Evolutionary conservation across 345 rosid genomes (phyloP).

Genomic region (Murraya koenigii): DNA sequence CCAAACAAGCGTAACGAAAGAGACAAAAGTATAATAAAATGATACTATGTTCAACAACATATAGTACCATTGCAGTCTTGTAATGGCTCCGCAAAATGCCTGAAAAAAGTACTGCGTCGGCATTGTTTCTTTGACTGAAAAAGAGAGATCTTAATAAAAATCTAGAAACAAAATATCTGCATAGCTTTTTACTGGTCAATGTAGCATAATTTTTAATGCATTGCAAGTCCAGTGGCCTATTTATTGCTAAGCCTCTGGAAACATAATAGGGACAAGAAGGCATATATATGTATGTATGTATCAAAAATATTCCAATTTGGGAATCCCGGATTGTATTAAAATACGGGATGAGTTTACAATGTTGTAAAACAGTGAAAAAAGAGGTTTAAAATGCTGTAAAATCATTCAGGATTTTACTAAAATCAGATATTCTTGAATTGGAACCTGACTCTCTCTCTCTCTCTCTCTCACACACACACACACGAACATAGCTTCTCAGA

Average conservation of each 20-base stretch:
- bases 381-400: too few relatives aligned
- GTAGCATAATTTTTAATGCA: background rate
- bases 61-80: constrained; percentile 85
- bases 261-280: background rate
- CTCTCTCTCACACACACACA: too few relatives aligned
- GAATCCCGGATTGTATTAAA: too few relatives aligned
- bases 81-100: constrained; percentile 85
- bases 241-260: background rate
- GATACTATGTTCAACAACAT: background rate
- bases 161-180: constrained; percentile 7
- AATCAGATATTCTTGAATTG: too few relatives aligned
- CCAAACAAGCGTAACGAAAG: constrained; percentile 1
- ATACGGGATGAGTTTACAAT: too few relatives aligned
- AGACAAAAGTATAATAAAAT: constrained; percentile 1
- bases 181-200: background rate
- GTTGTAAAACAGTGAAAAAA: too few relatives aligned
- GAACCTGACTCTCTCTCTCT: too few relatives aligned
- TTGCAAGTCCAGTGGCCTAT: background rate
- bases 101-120: constrained; percentile 74
- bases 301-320: too few relatives aligned
- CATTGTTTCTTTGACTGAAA: constrained; percentile 78
- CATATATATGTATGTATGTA: too few relatives aligned
- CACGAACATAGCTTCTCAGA: too few relatives aligned
- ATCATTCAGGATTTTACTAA: too few relatives aligned
- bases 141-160: constrained; percentile 6